Percentiles rank a stretch among this genome's conserved stretches.
These are phyloP conservation scores for Trichosporon faecale DNA, from an alignment of 1,284 basidiomycete species.

Conservation along the genomic window DNA sequence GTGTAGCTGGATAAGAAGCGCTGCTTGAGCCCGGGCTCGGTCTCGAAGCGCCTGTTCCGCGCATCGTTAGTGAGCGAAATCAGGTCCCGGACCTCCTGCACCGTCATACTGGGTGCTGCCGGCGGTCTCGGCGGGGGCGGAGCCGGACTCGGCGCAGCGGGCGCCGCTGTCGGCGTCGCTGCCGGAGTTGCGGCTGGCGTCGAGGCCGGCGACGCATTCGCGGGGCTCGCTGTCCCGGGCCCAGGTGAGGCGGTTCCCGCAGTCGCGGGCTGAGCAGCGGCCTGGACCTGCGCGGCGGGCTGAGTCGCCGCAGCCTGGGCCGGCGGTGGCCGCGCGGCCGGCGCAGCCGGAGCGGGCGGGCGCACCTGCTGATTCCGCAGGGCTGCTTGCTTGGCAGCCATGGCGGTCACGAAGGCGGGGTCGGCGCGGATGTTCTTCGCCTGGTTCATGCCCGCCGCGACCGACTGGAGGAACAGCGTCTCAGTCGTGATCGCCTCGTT, in stretches of 20 bases:
- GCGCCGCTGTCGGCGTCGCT: background rate
- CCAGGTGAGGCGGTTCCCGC: background rate
- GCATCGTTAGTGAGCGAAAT: conserved; percentile 12
- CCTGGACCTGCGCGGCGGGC: background rate
- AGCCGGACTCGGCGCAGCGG: background rate
- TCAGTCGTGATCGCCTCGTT: conserved; percentile 24
- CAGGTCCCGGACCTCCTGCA: conserved; percentile 18
- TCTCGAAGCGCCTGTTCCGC: conserved; percentile 9
- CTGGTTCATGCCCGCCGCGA: conserved; percentile 19
- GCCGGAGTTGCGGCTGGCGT: background rate
- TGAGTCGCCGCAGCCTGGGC: background rate
- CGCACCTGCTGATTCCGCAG: conserved; percentile 6
- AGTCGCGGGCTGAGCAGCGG: background rate
- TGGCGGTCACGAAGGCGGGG: conserved; percentile 18
- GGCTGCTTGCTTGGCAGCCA: conserved; percentile 14
- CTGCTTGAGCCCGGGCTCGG: background rate
- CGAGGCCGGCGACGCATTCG: background rate
- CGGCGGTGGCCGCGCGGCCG: background rate
- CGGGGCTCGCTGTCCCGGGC: background rate
- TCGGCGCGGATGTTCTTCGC: conserved; percentile 20
- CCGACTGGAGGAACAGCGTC: conserved; percentile 16
- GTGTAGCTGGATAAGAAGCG: conserved; percentile 12
- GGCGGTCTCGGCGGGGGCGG: background rate
- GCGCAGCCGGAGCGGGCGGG: conserved; percentile 1
- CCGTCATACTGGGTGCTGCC: conserved; percentile 13